Percentiles rank a stretch among this genome's conserved stretches.
phyloP scores from a whole-genome alignment of 192 early-diverging fungal species.

The Gigaspora rosea region DNA sequence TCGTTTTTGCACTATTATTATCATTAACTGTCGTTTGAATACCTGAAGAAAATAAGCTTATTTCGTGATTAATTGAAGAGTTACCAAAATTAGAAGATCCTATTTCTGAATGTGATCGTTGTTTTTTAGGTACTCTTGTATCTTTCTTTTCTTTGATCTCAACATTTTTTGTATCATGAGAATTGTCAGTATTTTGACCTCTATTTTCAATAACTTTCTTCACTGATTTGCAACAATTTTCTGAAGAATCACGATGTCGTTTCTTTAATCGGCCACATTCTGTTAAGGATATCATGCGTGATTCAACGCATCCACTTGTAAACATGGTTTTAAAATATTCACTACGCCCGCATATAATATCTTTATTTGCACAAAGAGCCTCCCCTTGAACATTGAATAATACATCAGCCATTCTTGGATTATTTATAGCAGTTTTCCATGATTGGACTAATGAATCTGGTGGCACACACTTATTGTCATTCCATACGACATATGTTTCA shows the following conservation, averaged over 20 bases:
- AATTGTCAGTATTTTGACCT: not conserved
- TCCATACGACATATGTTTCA: constrained; percentile 10
- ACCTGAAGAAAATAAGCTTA: not conserved
- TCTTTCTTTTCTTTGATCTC: not conserved
- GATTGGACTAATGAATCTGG: constrained; percentile 13
- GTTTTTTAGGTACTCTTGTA: not conserved
- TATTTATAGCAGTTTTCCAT: constrained; percentile 3
- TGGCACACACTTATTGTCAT: constrained; percentile 5
- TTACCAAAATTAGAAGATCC: not conserved
- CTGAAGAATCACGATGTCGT: not conserved
- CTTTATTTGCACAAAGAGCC: constrained; percentile 2
- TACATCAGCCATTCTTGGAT: constrained; percentile 19
- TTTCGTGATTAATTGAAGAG: not conserved
- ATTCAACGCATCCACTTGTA: constrained; percentile 12
- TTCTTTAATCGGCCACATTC: constrained; percentile 10
- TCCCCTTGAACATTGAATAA: constrained; percentile 6
- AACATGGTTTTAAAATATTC: constrained; percentile 19
- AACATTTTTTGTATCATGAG: not conserved
- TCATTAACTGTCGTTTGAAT: not conserved
- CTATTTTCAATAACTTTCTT: not conserved
- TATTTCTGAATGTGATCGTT: constrained; percentile 1
- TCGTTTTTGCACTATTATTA: not conserved
- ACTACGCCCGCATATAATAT: constrained; percentile 12
- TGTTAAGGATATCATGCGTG: not conserved
- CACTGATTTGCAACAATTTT: not conserved